These are phyloP conservation scores for Ophiosphaerella korrae DNA, from an alignment of 2,329 filamentous ascomycete genomes.

Conservation along the genomic window DNA sequence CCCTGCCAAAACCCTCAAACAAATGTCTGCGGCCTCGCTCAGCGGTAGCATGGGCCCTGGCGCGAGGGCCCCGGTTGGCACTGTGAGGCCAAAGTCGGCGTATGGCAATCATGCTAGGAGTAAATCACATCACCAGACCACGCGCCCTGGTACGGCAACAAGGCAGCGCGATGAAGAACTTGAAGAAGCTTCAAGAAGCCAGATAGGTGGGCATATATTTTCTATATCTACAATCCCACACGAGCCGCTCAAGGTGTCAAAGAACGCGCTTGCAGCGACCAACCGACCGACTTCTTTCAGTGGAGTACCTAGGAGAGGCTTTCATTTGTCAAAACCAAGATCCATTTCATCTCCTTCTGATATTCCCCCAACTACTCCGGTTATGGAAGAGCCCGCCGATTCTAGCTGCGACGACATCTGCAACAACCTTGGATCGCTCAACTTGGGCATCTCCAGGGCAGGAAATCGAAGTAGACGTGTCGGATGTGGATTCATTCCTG, in stretches of 20 bases:
- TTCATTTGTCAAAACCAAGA: constrained; percentile 19
- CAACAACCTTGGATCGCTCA: constrained; percentile 30
- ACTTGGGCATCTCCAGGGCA: constrained; percentile 27
- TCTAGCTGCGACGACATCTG: constrained; percentile 35
- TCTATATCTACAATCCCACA: constrained; percentile 46
- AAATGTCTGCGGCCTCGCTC: constrained; percentile 55
- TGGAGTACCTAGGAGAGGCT: constrained; percentile 19
- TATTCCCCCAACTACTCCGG: constrained; percentile 26
- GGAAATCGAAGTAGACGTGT: constrained; percentile 22
- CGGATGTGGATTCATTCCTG: constrained; percentile 35
- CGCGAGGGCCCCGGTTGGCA: constrained; percentile 50
- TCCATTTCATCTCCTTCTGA: constrained; percentile 34
- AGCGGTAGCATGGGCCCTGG: constrained; percentile 60
- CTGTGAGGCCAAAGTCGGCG: constrained; percentile 55
- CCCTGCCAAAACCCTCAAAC: constrained; percentile 50
- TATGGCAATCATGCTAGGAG: constrained; percentile 52
- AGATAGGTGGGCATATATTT: constrained; percentile 53
- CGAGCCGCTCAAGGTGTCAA: constrained; percentile 37
- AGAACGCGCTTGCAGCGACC: constrained; percentile 25
- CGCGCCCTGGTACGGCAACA: constrained; percentile 49
- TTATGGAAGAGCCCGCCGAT: constrained; percentile 37
- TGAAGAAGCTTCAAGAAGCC: constrained; percentile 45
- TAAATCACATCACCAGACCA: constrained; percentile 52
- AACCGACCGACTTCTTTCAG: constrained; percentile 23
- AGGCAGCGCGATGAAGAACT: constrained; percentile 48